These are phyloP conservation scores for Vitis hybrid DNA, from an alignment of 177 flowering plant species.

Conservation along the genomic window DNA sequence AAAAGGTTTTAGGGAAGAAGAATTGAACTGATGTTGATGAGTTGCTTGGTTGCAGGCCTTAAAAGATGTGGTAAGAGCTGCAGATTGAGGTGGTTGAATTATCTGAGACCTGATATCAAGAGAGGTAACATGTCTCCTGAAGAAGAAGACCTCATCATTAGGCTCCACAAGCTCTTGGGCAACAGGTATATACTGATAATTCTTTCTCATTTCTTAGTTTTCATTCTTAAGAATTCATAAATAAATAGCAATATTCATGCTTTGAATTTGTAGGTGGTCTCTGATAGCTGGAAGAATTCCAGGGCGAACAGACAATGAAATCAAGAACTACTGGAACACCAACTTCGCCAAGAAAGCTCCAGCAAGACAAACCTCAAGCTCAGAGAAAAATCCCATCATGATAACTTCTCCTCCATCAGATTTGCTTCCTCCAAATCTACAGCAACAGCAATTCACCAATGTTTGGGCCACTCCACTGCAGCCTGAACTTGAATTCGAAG, in stretches of 20 bases:
- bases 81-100: no score
- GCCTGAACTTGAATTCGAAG: no score
- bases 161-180: slow-evolving; percentile 6
- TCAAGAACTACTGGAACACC: background rate
- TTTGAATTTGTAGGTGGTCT: background rate
- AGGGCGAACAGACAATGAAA: background rate
- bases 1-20: no score
- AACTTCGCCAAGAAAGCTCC: background rate
- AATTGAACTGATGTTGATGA: no score
- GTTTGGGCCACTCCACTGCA: no score
- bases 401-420: background rate
- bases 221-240: no score
- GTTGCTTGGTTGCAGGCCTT: slow-evolving; percentile 1
- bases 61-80: slow-evolving; percentile 6
- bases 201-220: background rate
- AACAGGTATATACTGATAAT: background rate
- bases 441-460: no score
- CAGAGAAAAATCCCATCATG: background rate
- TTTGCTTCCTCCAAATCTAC: no score
- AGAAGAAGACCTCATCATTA: no score
- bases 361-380: background rate
- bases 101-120: no score
- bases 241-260: background rate
- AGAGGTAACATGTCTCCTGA: no score
- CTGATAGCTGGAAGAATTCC: background rate